Conservation (phyloP, 164 flowering plant species). For the Macadamia tetraphylla region DNA sequence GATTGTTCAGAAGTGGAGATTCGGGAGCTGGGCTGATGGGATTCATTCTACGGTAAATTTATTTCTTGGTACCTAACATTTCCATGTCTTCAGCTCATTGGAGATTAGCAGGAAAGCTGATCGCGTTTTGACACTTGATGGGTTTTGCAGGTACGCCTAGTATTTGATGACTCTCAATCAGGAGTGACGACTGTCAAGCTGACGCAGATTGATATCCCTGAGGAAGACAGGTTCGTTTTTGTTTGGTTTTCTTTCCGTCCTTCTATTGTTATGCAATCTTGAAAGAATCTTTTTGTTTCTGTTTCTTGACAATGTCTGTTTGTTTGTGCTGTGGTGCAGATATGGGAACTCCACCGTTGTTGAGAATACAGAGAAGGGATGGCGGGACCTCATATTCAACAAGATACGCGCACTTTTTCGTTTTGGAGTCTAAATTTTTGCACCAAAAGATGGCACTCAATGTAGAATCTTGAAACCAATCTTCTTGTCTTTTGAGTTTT, state of each 20-base stretch:
- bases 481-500: background rate
- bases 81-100: background rate
- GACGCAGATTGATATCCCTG: slow-evolving; percentile 71
- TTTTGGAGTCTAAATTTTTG: slow-evolving; percentile 46
- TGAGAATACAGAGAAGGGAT: slow-evolving; percentile 91
- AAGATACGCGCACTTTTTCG: slow-evolving; percentile 82
- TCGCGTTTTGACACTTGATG: background rate
- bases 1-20: slow-evolving; percentile 94
- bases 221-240: slow-evolving; percentile 73
- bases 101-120: background rate
- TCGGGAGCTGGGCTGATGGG: slow-evolving; percentile 94
- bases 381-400: slow-evolving; percentile 84
- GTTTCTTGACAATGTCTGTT: background rate
- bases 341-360: slow-evolving; percentile 89
- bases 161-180: slow-evolving; percentile 73
- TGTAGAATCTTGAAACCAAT: background rate
- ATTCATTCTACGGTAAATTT: slow-evolving; percentile 57
- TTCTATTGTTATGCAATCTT: slow-evolving; percentile 4
- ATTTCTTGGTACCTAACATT: background rate
- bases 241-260: background rate
- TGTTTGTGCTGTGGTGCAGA: slow-evolving; percentile 30
- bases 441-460: background rate
- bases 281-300: background rate
- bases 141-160: slow-evolving; percentile 53
- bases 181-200: slow-evolving; percentile 60